phyloP scores from a whole-genome alignment of 441 rosid genomes.

The Breynia disticha region DNA sequence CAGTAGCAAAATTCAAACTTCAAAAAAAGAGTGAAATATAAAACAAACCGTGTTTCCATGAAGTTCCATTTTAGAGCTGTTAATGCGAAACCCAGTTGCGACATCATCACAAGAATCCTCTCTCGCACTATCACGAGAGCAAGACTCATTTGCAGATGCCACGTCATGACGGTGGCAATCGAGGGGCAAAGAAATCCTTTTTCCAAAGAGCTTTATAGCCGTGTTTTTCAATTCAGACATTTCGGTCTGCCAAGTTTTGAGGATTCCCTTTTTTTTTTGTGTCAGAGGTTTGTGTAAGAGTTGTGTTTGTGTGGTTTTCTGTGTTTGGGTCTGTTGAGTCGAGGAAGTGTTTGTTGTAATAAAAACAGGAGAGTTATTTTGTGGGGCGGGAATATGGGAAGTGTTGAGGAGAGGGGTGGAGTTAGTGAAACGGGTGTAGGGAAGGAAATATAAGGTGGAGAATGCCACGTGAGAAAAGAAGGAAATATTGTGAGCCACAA shows the following conservation, averaged over 20 bases:
- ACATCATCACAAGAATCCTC: neutral
- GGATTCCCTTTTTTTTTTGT: neutral
- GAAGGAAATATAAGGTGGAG: slow-evolving; percentile 14
- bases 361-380: neutral
- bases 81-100: slow-evolving; percentile 9
- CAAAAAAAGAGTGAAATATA: neutral
- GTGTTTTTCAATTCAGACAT: slow-evolving; percentile 40
- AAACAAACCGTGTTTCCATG: neutral
- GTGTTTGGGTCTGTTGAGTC: neutral
- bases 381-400: no score
- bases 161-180: neutral
- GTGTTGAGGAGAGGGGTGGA: no score
- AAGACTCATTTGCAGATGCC: neutral
- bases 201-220: slow-evolving; percentile 60
- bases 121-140: neutral
- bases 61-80: slow-evolving; percentile 3
- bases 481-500: slow-evolving; percentile 50
- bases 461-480: slow-evolving; percentile 37
- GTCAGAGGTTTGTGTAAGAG: neutral
- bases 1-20: slow-evolving; percentile 1
- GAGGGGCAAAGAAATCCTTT: slow-evolving; percentile 34
- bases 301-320: neutral
- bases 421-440: no score
- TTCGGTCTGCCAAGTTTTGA: neutral
- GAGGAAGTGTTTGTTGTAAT: neutral